A percentile compares a stretch with the other conserved stretches of the same genome.
phyloP scores from a whole-genome alignment of 257 asterid genomes.

The Solanum corneliomulleri region DNA sequence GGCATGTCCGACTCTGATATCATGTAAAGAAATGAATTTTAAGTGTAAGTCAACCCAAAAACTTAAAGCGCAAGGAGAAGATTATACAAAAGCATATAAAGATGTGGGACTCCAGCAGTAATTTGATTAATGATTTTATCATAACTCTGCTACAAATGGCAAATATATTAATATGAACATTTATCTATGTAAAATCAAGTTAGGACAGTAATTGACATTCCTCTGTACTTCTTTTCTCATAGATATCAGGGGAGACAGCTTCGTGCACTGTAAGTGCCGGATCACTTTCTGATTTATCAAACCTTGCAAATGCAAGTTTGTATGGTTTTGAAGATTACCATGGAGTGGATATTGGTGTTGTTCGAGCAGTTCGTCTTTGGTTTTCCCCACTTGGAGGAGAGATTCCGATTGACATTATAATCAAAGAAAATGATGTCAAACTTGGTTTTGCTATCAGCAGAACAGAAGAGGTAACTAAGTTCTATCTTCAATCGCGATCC shows the following conservation, averaged over 20 bases:
- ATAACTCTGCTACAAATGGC: background rate
- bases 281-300: constrained; percentile 71
- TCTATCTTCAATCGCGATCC: background rate
- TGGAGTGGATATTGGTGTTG: constrained; percentile 85
- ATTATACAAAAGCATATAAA: background rate
- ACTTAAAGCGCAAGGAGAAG: background rate
- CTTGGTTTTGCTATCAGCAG: constrained; percentile 88
- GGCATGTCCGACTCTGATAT: no score
- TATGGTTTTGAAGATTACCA: constrained; percentile 94
- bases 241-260: constrained; percentile 90
- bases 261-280: constrained; percentile 68
- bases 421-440: constrained; percentile 62
- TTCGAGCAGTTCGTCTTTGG: constrained; percentile 88
- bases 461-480: constrained; percentile 52
- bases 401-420: constrained; percentile 58
- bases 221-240: background rate
- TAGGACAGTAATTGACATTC: background rate
- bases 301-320: constrained; percentile 62
- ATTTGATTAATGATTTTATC: background rate
- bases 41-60: background rate
- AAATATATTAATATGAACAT: background rate
- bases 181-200: background rate
- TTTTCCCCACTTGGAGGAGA: constrained; percentile 78
- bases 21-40: background rate
- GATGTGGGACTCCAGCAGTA: background rate